Evolutionary conservation across 2,329 filamentous ascomycete genomes (phyloP).

Genomic region (Fusarium papillatum): DNA sequence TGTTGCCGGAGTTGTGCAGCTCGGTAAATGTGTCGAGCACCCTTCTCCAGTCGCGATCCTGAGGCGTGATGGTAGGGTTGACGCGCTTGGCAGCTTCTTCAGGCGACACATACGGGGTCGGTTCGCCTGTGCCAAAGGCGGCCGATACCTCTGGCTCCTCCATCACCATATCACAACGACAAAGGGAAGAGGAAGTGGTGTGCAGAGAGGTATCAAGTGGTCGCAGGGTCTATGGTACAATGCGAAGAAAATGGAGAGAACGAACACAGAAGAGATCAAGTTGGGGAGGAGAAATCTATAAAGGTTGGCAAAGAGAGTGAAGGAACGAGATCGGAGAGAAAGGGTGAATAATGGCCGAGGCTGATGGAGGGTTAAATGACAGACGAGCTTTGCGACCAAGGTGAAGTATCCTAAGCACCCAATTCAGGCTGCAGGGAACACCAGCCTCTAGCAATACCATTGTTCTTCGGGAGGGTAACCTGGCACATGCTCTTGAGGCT

Average conservation of each 20-base stretch:
- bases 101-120: not conserved
- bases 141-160: not conserved
- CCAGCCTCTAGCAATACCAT: conserved; percentile 21
- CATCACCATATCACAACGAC: not conserved
- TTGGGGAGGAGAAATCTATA: not conserved
- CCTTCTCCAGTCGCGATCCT: conserved; percentile 36
- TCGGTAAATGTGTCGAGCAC: conserved; percentile 48
- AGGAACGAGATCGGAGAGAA: not conserved
- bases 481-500: conserved; percentile 5
- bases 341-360: conserved; percentile 1
- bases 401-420: conserved; percentile 1
- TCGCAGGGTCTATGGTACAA: conserved; percentile 9
- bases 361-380: conserved; percentile 26
- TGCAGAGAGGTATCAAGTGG: not conserved
- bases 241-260: conserved; percentile 2
- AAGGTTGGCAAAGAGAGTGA: conserved; percentile 18
- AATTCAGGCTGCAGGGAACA: conserved; percentile 3
- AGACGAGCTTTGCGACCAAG: not conserved
- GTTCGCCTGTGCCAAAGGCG: not conserved
- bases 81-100: conserved; percentile 22
- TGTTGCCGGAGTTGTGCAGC: conserved; percentile 39
- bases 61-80: conserved; percentile 41
- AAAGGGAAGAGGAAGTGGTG: not conserved
- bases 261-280: not conserved
- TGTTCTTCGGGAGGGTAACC: conserved; percentile 18